Evolutionary conservation across 2,329 filamentous ascomycete genomes (phyloP), one percentile per base, ranked within the genome.

Genomic region (Proliferodiscus dingleyae): DNA sequence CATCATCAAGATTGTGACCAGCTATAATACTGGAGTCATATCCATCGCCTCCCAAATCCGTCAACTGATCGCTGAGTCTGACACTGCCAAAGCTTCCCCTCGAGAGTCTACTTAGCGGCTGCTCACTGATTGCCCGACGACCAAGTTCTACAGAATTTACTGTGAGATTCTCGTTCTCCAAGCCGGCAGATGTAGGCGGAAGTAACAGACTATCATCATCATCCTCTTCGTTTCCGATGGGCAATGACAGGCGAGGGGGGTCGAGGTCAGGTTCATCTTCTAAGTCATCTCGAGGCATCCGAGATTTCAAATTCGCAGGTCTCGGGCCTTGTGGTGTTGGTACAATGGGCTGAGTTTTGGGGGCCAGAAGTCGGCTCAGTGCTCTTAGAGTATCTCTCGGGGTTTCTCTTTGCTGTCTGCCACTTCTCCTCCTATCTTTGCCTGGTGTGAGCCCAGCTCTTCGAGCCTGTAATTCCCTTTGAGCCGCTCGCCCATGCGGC

Each of bases 381-480:
- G 72, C 71, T 41, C 77, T 71, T 37, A 82, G 58, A 18, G 74
- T 58, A 48, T 74, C 73, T 55, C 74, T 68, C 2, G 78, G 75
- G 4, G 76, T 77, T 59, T 81, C 76, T 49, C 77, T 68, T 55
- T 75, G 71, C 49, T 74, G 72, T 53, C 74, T 72, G 41, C 75
- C 59, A 58, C 79, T 83, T 54, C 72, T 73, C n/a, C 80, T 71
- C 16, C 75, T 72, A 43, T 73, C 72, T 51, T 74, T 74, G 15
- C 77, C 78, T 0, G 80, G 80, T 0, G 80, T 84, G 50, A 81
- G 72, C 38, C 80, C 77, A 2, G 75, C 73, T 33, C 80, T 74
- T 4, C 80, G 76, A 51, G 75, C 71, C 53, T 81, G 73, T 42
- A 83, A 69, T 24, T 78, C 73, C 37, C 75, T 71, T 38, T 73